Base-by-base conservation (phyloP, 2,329 filamentous ascomycete genomes). In the Arthrobotrys sinensis region DNA sequence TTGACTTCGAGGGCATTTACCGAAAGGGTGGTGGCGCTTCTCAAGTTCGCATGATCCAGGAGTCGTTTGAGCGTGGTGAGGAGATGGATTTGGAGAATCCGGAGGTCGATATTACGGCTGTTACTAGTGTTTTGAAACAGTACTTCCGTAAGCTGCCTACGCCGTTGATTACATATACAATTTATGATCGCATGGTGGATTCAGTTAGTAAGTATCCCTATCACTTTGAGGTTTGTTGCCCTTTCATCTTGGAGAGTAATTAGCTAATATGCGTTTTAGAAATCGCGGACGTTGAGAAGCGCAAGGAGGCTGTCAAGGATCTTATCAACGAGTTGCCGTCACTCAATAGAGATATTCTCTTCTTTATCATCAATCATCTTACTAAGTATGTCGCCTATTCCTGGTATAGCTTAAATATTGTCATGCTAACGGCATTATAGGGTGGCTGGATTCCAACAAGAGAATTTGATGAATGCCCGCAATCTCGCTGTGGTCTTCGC, bases 1-100 rank as follows among this genome's bases (percentile, higher is more conserved):
- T 99, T 93, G 94, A 98, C 82, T 90, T 96, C 81, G 96, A 98
- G 85, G 96, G 96, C 80, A 97, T 99, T 82, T 99, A 99, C 86
- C 91, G 96, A 82, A 99, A 99, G 87, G 97, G 94, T 63, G 96
- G 96, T 72, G 96, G 94, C 81, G 94, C 92, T 82, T 93, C 93
- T 7, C 93, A 96, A 84, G 92, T 97, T 83, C 96, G 97, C 84
- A 88, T 89, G 82, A 93, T 99, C 81, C 93, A 95, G 82, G 92
- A 94, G 81, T 94, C 94, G 11, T 98, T 99, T 83, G 94, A 97
- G 84, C 91, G 91, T 84, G 91, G 89, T 76, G 89, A 92, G 80
- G 93, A 95, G 82, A 96, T 90, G 83, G 95, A 98, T 83, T 96
- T 99, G 73, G 96, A 94, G 2, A 96, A 98, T 82, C 93, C 93